These are phyloP conservation scores for Prunus mira DNA, from an alignment of 306 rosid species.

Conservation along the genomic window DNA sequence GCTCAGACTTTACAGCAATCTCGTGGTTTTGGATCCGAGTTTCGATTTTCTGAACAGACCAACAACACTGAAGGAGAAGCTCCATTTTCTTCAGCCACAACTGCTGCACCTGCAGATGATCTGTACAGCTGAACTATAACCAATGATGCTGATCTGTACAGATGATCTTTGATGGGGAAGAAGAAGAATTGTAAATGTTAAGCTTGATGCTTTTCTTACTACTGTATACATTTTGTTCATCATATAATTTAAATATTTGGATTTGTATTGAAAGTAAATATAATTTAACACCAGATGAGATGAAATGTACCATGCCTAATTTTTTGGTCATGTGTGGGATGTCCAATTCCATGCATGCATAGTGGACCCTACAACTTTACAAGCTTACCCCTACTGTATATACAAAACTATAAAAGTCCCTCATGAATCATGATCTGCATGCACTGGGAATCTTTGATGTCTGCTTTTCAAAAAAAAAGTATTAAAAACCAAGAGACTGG, in stretches of 20 bases:
- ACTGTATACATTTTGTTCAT: no score
- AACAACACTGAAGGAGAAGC: slow-evolving; percentile 25
- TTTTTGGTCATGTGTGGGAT: background rate
- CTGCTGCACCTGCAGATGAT: slow-evolving; percentile 37
- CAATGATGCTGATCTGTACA: background rate
- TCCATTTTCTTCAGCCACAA: slow-evolving; percentile 50
- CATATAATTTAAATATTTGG: no score
- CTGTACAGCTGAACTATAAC: slow-evolving; percentile 37
- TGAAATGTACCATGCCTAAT: background rate
- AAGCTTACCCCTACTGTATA: background rate
- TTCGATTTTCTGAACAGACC: slow-evolving; percentile 44
- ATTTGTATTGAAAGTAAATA: no score
- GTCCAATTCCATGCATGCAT: background rate
- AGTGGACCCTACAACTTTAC: background rate
- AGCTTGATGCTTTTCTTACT: no score
- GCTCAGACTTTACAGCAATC: slow-evolving; percentile 72
- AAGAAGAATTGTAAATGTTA: no score
- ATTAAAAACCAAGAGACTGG: background rate
- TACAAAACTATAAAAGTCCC: background rate
- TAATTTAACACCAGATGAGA: no score
- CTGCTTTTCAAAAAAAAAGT: background rate
- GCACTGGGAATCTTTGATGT: slow-evolving; percentile 15
- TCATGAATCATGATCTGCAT: background rate
- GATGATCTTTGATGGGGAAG: background rate
- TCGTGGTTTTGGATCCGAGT: slow-evolving; percentile 60